Evolutionary conservation across 2,329 filamentous ascomycete species (phyloP), one percentile per base, ranked within the genome.

Genomic region (Fonsecaea pedrosoi): DNA sequence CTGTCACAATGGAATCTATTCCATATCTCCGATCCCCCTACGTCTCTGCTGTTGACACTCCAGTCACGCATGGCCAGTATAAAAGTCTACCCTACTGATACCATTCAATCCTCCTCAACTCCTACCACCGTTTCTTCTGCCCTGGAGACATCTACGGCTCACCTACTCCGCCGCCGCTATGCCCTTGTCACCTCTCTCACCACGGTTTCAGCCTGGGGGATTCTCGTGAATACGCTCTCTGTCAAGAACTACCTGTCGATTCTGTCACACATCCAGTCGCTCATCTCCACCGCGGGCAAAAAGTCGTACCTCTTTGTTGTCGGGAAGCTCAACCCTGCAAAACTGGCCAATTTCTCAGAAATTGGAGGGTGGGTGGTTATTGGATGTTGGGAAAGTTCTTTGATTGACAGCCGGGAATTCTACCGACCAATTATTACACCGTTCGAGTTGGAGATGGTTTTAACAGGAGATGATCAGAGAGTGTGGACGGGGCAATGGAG

Each of bases 291-390:
- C 0, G 91, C 92, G 0, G 94, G 93, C 10, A 98, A 98, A 82
- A 99, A 98, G 81, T 91, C 88, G 77, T 99, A 99, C 78, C 92
- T 94, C 1, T 92, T 99, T 56, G 95, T 99, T 1, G 95, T 99
- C 0, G 95, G 95, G 66, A 98, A 98, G 78, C 84, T 99, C 32
- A 99, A 98, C 75, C 90, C 94, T 0, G 94, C 94, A 42, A 99
- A 99, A 78, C 85, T 99, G 25, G 95, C 95, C 57, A 99, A 99
- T 78, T 99, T 99, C 80, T 88, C 90, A 65, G 95, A 99, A 78
- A 87, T 99, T 4, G 94, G 93, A 53, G 94, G 93, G 15, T 99
- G 95, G 95, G 93, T 98, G 0, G 93, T 98, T 0, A 92, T 99
- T 9, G 94, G 95, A 2, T 99, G 95, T 79, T 99, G 95, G 95